Evolutionary conservation across 2,329 filamentous ascomycete species (phyloP).

Genomic region (Huntiella omanensis): DNA sequence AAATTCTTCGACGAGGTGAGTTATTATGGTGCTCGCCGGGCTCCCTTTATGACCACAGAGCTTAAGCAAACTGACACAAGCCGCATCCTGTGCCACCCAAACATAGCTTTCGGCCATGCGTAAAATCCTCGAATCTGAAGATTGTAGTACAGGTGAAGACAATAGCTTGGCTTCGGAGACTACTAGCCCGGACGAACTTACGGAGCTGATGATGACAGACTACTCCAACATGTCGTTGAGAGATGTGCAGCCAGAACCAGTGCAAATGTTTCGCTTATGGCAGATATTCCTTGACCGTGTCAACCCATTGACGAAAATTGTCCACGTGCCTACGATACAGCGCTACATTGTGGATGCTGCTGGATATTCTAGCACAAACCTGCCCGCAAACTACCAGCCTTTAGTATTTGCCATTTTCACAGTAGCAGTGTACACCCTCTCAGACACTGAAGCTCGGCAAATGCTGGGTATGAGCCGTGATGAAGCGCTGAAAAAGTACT

Average conservation of each 20-base stretch:
- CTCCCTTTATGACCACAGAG: background rate
- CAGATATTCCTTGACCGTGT: conserved; percentile 56
- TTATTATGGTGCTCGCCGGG: too few species aligned
- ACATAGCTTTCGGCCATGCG: conserved; percentile 37
- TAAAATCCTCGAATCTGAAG: conserved; percentile 33
- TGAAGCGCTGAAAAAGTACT: conserved; percentile 31
- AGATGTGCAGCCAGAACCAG: conserved; percentile 42
- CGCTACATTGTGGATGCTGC: conserved; percentile 44
- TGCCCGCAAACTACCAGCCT: conserved; percentile 40
- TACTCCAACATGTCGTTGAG: conserved; percentile 22
- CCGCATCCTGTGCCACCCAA: background rate
- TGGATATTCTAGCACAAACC: conserved; percentile 26
- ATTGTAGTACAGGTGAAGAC: conserved; percentile 23
- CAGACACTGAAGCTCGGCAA: conserved; percentile 33
- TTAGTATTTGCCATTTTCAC: conserved; percentile 48
- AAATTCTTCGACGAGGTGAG: conserved; percentile 37
- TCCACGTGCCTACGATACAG: conserved; percentile 54
- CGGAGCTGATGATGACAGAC: conserved; percentile 30
- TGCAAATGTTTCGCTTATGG: conserved; percentile 54
- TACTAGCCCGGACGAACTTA: conserved; percentile 31
- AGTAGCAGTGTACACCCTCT: conserved; percentile 37
- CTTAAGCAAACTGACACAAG: background rate
- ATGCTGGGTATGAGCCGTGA: conserved; percentile 31
- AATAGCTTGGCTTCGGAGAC: conserved; percentile 30
- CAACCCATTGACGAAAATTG: conserved; percentile 52